These are phyloP conservation scores for Phytophthora fragariae DNA, from an alignment of 352 stramenopile species.

Conservation along the genomic window DNA sequence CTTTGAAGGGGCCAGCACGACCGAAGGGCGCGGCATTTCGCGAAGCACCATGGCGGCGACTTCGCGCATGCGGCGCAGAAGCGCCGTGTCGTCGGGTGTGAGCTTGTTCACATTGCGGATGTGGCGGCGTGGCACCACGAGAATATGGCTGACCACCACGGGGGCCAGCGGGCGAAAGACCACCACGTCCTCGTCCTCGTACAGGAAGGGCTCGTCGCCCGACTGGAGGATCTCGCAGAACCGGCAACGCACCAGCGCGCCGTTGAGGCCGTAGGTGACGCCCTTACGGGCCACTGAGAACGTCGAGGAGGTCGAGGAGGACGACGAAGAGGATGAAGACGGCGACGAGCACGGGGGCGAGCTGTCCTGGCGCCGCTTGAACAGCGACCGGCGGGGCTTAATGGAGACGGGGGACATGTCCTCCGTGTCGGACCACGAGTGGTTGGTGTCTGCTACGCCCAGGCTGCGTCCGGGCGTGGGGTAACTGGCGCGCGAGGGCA, in stretches of 20 bases:
- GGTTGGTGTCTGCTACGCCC: constrained; percentile 30
- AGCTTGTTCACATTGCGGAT: constrained; percentile 90
- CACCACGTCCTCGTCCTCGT: constrained; percentile 79
- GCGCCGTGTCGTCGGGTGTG: constrained; percentile 56
- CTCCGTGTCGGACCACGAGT: constrained; percentile 58
- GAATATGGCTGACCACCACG: constrained; percentile 75
- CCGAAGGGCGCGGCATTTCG: constrained; percentile 40
- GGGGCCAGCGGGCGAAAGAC: constrained; percentile 81
- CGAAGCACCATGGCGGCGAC: constrained; percentile 67
- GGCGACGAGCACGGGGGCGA: constrained; percentile 31
- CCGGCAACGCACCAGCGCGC: constrained; percentile 72
- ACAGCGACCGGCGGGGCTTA: constrained; percentile 24
- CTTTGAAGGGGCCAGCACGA: constrained; percentile 28
- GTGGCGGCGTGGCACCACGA: constrained; percentile 85
- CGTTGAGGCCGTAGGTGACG: constrained; percentile 73
- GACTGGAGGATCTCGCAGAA: constrained; percentile 87
- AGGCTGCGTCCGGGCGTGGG: constrained; percentile 2
- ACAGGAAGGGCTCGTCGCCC: constrained; percentile 75
- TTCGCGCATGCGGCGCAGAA: constrained; percentile 77
- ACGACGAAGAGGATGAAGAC: constrained; percentile 30
- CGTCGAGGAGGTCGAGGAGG: constrained; percentile 35
- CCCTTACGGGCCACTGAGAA: constrained; percentile 75
- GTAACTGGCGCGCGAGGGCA: constrained; percentile 10
- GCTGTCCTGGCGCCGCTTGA: constrained; percentile 25
- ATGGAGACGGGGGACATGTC: constrained; percentile 38